phyloP scores from a whole-genome alignment of 2,329 filamentous ascomycete genomes.

The Ophiostoma angusticollis region DNA sequence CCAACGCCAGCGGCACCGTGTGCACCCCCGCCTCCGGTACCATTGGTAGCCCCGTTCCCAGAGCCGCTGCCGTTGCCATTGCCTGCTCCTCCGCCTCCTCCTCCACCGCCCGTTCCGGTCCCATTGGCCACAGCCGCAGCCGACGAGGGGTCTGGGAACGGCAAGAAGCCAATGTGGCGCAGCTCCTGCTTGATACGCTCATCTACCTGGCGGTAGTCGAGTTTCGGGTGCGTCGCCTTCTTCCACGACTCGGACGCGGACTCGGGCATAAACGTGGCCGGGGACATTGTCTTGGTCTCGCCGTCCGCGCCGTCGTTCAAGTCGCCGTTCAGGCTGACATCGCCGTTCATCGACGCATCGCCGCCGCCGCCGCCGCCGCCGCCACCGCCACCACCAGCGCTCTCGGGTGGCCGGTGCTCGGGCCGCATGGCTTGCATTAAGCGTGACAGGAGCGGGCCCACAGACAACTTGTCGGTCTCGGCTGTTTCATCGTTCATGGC shows the following conservation, averaged over 20 bases:
- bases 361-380: constrained; percentile 31
- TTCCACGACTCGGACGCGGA: constrained; percentile 67
- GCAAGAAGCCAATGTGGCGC: constrained; percentile 77
- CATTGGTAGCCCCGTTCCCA: too few relatives aligned
- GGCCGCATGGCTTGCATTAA: constrained; percentile 71
- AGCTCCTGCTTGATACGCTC: constrained; percentile 86
- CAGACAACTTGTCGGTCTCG: constrained; percentile 79
- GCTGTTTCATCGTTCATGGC: constrained; percentile 75
- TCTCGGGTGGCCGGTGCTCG: constrained; percentile 42
- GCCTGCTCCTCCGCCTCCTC: constrained; percentile 18
- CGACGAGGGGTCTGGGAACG: constrained; percentile 25
- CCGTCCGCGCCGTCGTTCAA: constrained; percentile 22
- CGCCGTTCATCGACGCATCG: constrained; percentile 43
- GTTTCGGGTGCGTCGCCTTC: constrained; percentile 57
- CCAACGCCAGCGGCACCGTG: background rate
- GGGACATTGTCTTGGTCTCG: constrained; percentile 39
- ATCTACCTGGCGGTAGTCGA: constrained; percentile 79
- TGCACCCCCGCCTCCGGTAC: background rate
- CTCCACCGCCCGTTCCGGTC: constrained; percentile 4
- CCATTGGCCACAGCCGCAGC: constrained; percentile 10
- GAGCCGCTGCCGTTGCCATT: constrained; percentile 13
- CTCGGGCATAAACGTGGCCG: constrained; percentile 70
- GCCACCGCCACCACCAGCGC: constrained; percentile 26
- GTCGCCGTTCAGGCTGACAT: constrained; percentile 44
- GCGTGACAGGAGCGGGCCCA: constrained; percentile 73